Conservation (phyloP, 2,329 filamentous ascomycete genomes). For the Macroventuria anomochaeta region DNA sequence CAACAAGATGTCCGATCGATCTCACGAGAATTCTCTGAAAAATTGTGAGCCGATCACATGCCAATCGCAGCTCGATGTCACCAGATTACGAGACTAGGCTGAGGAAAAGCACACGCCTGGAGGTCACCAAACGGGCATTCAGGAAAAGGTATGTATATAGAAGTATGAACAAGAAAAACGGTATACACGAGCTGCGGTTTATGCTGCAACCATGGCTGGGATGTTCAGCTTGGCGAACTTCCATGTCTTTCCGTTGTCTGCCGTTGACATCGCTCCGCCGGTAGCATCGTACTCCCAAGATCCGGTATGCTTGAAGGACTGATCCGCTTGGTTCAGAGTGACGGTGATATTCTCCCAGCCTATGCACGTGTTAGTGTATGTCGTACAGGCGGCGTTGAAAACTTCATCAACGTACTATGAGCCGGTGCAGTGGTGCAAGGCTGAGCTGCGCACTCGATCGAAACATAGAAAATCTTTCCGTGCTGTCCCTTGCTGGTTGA, state of each 20-base stretch:
- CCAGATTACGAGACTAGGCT: too few species aligned
- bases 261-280: constrained; percentile 27
- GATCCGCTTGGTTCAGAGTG: constrained; percentile 21
- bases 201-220: neutral
- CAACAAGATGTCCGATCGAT: too few species aligned
- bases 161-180: neutral
- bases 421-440: constrained; percentile 26
- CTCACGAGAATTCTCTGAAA: too few species aligned
- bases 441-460: constrained; percentile 28
- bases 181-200: neutral
- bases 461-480: constrained; percentile 32
- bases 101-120: too few species aligned
- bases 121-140: too few species aligned
- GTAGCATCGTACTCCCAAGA: constrained; percentile 24
- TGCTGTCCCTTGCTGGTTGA: constrained; percentile 32
- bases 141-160: too few species aligned
- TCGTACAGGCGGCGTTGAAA: neutral
- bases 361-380: constrained; percentile 1
- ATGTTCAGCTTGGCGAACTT: constrained; percentile 20
- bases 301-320: constrained; percentile 21
- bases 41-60: too few species aligned
- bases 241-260: constrained; percentile 29
- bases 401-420: constrained; percentile 25
- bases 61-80: too few species aligned
- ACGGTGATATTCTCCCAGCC: constrained; percentile 30